Base-by-base conservation (phyloP, 768 basidiomycete genomes). In the Boletus coccyginus region DNA sequence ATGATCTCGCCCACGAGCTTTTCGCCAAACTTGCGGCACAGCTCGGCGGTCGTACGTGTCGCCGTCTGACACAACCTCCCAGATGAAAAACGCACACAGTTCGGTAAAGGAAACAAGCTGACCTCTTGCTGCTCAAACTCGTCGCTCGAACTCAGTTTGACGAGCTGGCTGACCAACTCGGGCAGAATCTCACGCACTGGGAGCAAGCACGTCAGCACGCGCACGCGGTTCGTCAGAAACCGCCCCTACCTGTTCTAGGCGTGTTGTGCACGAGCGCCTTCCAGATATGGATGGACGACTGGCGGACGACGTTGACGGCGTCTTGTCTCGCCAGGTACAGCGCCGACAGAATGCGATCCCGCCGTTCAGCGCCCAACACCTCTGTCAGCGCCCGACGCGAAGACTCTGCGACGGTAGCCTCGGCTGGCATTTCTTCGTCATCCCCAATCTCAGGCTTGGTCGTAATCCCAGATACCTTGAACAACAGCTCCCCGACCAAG, bases 191-290 rank as follows among this genome's bases (percentile, higher is more conserved):
- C 96, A 58, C 94, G 87, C 19, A 90, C 92, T 90, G 59, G 21
- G 10, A 21, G 2, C 36, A 63, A 10, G 50, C 60, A 53, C 61
- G 58, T 53, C 44, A 62, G 53, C 57, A 45, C 50, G 2, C n/a
- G 19, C 2, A 31, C 56, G 41, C 14, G 3, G 10, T 29, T 5
- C 24, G 17, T 21, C 21, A 21, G 1, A 21, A 36, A 0, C 1
- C 2, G 3, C 17, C 16, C 75, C 54, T 67, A 93, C 93, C 88
- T 61, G 94, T 96, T 44, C 88, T 80, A 7, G 93, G 94, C 0
- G 94, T 96, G 64, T 96, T 98, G 70, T 93, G 84, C 11, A 99
- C 95, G 59, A 98, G 78, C 5, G 94, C 96, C 74, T 98, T 98
- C 97, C 97, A 99, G 60, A 98, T 97, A 55, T 93, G 93, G 44